These are phyloP conservation scores for Azolla pinnata DNA, from an alignment of 75 land plant genomes.

Conservation along the genomic window DNA sequence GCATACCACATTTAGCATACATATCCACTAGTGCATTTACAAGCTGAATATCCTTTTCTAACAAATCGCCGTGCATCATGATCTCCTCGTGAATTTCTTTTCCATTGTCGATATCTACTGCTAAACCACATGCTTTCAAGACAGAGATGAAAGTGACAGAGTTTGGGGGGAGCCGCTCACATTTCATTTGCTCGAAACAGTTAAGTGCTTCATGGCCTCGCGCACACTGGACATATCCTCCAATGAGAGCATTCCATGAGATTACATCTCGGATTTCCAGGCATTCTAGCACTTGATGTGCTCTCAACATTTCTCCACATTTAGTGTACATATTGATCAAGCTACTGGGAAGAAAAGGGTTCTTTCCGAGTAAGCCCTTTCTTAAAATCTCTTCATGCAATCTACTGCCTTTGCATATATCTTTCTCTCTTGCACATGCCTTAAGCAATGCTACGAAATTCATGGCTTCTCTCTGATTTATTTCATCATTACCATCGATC, in stretches of 20 bases:
- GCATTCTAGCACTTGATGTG: constrained; percentile 37
- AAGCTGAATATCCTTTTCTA: background rate
- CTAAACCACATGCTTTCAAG: background rate
- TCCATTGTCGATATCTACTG: background rate
- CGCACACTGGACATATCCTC: constrained; percentile 21
- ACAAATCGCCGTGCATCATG: background rate
- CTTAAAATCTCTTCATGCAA: background rate
- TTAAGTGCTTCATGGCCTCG: constrained; percentile 18
- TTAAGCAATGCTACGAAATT: background rate
- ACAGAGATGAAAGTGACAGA: background rate
- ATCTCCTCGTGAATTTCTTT: background rate
- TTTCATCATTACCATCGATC: background rate
- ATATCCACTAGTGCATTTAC: background rate
- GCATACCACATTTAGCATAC: background rate
- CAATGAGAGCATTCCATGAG: constrained; percentile 51
- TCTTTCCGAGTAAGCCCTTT: background rate
- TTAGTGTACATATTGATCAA: constrained; percentile 45
- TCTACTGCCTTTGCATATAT: background rate
- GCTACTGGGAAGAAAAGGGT: background rate
- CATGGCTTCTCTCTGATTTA: background rate
- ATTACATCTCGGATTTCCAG: constrained; percentile 39
- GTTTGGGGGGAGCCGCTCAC: background rate
- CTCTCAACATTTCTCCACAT: constrained; percentile 24
- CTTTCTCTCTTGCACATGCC: background rate
- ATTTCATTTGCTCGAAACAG: constrained; percentile 26